phyloP scores from a whole-genome alignment of 192 early-diverging fungal genomes.

The Dissophora globulifera region DNA sequence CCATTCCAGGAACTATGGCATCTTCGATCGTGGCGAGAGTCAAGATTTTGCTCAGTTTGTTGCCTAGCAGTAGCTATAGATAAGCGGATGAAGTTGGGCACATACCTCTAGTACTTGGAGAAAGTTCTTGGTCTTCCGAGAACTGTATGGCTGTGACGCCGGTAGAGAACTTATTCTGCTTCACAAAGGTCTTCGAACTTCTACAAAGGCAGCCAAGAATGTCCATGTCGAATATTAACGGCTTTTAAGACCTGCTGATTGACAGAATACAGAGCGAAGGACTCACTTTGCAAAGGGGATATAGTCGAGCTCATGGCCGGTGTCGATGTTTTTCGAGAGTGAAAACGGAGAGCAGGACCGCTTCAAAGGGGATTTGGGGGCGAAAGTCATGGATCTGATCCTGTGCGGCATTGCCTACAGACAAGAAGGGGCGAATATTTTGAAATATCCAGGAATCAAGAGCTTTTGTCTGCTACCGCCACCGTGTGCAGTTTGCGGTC shows the following conservation, averaged over 20 bases:
- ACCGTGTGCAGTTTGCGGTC: no score
- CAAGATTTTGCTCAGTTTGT: not conserved
- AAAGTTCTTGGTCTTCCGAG: not conserved
- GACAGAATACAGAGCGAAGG: not conserved
- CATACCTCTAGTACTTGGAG: no score
- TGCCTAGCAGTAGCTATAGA: no score
- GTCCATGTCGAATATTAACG: no score
- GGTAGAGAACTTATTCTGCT: not conserved
- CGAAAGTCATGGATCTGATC: no score
- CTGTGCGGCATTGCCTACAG: no score
- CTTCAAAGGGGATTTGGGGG: not conserved
- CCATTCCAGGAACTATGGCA: conserved; percentile 2
- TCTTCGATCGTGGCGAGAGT: not conserved
- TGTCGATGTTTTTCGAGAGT: not conserved
- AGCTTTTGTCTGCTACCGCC: no score
- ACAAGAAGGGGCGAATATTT: no score
- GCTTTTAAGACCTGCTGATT: no score
- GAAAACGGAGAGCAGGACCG: not conserved
- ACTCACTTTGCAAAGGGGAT: conserved; percentile 22
- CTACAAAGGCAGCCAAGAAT: not conserved
- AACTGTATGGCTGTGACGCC: not conserved
- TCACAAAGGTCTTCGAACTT: conserved; percentile 10
- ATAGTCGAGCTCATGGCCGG: conserved; percentile 1
- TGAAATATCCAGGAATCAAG: no score
- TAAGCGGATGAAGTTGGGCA: no score